Percentiles rank a stretch among this genome's conserved stretches.
Conservation (phyloP, 2,329 filamentous ascomycete species). For the Penicillium sp. region DNA sequence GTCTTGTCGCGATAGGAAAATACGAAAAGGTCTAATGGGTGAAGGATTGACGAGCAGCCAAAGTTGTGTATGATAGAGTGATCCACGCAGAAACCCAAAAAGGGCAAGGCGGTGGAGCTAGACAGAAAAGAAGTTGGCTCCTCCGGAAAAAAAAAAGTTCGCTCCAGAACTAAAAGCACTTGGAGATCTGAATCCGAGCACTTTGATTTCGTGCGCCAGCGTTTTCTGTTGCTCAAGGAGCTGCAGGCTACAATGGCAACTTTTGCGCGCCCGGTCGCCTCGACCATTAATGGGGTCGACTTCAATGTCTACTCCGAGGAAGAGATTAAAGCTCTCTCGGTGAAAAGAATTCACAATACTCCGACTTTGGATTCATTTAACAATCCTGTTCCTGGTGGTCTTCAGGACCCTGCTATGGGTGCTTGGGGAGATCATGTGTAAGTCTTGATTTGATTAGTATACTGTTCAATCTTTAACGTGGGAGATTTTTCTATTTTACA, state of each 20-base stretch:
- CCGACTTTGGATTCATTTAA: slow-evolving; percentile 91
- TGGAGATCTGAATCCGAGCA: slow-evolving; percentile 26
- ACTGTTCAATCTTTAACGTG: slow-evolving; percentile 13
- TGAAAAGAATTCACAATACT: slow-evolving; percentile 89
- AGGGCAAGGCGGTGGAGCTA: slow-evolving; percentile 27
- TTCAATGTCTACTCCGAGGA: slow-evolving; percentile 79
- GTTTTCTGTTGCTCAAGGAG: slow-evolving; percentile 37
- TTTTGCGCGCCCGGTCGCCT: slow-evolving; percentile 72
- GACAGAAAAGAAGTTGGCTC: slow-evolving; percentile 37
- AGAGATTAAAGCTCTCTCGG: slow-evolving; percentile 85
- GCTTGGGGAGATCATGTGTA: slow-evolving; percentile 84
- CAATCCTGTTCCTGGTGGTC: slow-evolving; percentile 82
- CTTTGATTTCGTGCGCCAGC: slow-evolving; percentile 31
- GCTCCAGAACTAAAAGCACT: slow-evolving; percentile 30
- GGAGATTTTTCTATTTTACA: slow-evolving; percentile 37
- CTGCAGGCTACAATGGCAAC: slow-evolving; percentile 44
- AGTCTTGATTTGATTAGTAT: slow-evolving; percentile 33
- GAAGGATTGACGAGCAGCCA: background rate
- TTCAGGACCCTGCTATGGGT: slow-evolving; percentile 89
- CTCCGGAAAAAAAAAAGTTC: slow-evolving; percentile 31
- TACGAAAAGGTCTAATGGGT: background rate
- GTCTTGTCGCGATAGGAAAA: background rate
- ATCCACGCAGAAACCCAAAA: slow-evolving; percentile 16
- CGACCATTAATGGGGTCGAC: slow-evolving; percentile 80
- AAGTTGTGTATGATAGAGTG: background rate